Evolutionary conservation across 1,139 yeast genomes (phyloP).

Genomic region (Yamadazyma dushanensis): DNA sequence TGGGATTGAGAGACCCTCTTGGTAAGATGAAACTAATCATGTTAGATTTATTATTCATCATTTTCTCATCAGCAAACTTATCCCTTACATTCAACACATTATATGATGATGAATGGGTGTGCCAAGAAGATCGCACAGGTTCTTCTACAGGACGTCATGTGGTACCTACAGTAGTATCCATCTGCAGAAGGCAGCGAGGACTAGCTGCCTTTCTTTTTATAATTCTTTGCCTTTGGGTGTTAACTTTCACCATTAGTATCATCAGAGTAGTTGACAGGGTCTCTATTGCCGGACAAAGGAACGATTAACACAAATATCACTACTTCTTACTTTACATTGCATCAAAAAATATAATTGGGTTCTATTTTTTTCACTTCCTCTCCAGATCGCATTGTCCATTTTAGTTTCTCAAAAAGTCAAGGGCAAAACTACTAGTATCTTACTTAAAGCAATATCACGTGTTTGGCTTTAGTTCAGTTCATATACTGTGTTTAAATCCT

Average conservation of each 20-base stretch:
- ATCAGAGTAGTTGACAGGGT: conserved; percentile 71
- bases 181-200: conserved; percentile 81
- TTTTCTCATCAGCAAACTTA: conserved; percentile 89
- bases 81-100: conserved; percentile 84
- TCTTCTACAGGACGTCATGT: conserved; percentile 18
- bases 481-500: too few species aligned
- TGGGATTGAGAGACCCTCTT: conserved; percentile 82
- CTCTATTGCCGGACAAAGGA: conserved; percentile 15
- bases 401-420: conserved; percentile 2
- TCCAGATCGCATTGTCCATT: background rate
- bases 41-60: conserved; percentile 81
- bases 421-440: conserved; percentile 2
- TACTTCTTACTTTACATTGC: background rate
- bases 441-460: too few species aligned
- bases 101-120: conserved; percentile 82
- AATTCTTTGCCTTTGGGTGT: conserved; percentile 77
- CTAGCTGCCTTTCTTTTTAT: conserved; percentile 77
- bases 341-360: background rate
- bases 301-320: conserved; percentile 1
- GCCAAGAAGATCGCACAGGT: conserved; percentile 31
- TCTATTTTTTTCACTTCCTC: background rate
- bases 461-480: too few species aligned
- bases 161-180: conserved; percentile 36
- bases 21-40: conserved; percentile 76
- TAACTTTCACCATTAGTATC: conserved; percentile 80